Conservation (phyloP, 1,284 basidiomycete genomes). For the Papiliotrema terrestris region DNA sequence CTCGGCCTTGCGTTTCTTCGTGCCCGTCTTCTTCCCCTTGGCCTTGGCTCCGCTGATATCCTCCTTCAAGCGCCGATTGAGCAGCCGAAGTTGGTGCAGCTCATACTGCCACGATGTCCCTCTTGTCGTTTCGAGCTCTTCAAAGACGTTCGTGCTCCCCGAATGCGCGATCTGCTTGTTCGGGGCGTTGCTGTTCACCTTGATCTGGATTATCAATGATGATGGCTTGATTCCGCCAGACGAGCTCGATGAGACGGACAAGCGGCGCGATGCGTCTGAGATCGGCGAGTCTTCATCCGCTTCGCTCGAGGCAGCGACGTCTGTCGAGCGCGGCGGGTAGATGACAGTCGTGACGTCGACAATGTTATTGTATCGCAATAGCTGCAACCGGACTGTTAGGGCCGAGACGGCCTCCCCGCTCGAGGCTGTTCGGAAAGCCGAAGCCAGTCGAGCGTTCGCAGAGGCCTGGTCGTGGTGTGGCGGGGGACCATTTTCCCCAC, state of each 20-base stretch:
- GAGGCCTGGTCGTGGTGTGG: constrained; percentile 20
- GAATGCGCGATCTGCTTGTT: constrained; percentile 37
- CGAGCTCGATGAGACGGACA: constrained; percentile 9
- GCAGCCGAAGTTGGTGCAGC: constrained; percentile 74
- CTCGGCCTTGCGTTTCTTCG: constrained; percentile 5
- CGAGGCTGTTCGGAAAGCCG: constrained; percentile 23
- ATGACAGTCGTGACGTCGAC: constrained; percentile 35
- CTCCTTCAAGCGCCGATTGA: constrained; percentile 67
- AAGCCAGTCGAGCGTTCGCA: constrained; percentile 22
- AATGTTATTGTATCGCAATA: constrained; percentile 19
- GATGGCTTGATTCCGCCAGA: constrained; percentile 16
- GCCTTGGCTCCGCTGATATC: constrained; percentile 54
- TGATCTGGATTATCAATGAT: constrained; percentile 33
- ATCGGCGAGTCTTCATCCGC: constrained; percentile 3
- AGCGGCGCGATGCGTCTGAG: constrained; percentile 6
- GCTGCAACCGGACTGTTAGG: constrained; percentile 25
- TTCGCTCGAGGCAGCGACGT: constrained; percentile 1
- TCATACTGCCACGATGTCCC: constrained; percentile 88
- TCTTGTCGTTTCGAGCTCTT: constrained; percentile 63
- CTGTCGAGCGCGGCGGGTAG: constrained; percentile 25
- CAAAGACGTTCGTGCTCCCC: constrained; percentile 59
- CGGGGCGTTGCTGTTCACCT: constrained; percentile 12
- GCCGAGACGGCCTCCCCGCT: constrained; percentile 1
- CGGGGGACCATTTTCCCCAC: constrained; percentile 32
- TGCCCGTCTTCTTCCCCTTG: constrained; percentile 17